Evolutionary conservation across 108 stramenopile species (phyloP).

Genomic region (Aureococcus anophagefferens): DNA sequence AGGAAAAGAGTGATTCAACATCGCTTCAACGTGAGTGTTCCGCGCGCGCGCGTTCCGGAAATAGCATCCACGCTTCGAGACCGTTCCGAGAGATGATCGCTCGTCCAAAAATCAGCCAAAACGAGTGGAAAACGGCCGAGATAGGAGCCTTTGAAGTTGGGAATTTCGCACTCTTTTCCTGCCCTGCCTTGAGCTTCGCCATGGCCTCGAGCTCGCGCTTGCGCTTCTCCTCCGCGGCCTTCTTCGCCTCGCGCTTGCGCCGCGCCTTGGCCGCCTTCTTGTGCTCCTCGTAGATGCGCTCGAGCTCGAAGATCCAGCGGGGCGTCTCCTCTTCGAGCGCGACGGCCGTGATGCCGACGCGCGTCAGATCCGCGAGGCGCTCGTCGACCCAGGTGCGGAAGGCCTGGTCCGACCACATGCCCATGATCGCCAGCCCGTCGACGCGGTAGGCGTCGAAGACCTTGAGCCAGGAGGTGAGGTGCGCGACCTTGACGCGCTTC

Average conservation of each 20-base stretch:
- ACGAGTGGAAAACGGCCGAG: too few species aligned
- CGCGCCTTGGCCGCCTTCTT: not conserved
- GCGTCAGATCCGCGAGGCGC: not conserved
- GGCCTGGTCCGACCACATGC: not conserved
- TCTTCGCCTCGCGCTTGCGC: not conserved
- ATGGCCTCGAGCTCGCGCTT: constrained; percentile 7
- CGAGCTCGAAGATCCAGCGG: constrained; percentile 1
- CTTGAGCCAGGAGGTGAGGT: not conserved
- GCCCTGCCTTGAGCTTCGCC: too few species aligned
- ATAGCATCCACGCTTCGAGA: too few species aligned
- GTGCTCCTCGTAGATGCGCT: not conserved
- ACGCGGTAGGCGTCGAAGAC: not conserved
- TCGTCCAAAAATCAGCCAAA: too few species aligned
- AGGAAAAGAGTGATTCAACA: too few species aligned
- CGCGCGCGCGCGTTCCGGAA: too few species aligned
- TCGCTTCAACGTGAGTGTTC: too few species aligned
- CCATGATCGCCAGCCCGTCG: not conserved
- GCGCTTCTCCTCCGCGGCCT: not conserved
- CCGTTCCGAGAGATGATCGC: too few species aligned
- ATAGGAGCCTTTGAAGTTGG: too few species aligned
- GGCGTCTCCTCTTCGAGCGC: not conserved
- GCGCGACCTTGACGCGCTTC: not conserved
- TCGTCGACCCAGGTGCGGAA: not conserved
- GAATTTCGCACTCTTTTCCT: too few species aligned
- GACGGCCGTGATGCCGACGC: not conserved